A percentile compares a stretch with the other conserved stretches of the same genome.
Conservation (phyloP, 768 basidiomycete species). For the Pholiota microspora region DNA sequence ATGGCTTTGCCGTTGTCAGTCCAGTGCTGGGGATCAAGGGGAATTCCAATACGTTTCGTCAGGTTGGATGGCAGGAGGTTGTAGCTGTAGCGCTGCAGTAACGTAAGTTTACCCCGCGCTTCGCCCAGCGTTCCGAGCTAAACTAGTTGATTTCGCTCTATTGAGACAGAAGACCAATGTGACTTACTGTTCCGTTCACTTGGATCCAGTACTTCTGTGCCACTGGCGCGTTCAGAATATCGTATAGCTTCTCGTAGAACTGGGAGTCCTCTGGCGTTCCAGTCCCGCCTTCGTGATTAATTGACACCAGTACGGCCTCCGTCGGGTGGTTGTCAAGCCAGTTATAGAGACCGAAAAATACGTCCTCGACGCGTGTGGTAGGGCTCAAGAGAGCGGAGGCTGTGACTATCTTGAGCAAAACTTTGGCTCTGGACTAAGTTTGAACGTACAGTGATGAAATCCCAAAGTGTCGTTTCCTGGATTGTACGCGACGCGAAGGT, state of each 20-base stretch:
- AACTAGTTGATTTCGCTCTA: too few relatives aligned
- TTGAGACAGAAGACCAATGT: background rate
- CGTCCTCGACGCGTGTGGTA: conserved; percentile 46
- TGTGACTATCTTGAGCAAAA: conserved; percentile 9
- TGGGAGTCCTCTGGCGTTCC: conserved; percentile 41
- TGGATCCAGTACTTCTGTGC: conserved; percentile 48
- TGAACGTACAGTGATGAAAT: conserved; percentile 41
- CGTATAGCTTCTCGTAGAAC: conserved; percentile 40
- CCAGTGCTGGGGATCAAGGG: conserved; percentile 42
- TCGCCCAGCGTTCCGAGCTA: conserved; percentile 51
- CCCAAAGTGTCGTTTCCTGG: conserved; percentile 51
- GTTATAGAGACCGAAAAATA: conserved; percentile 48
- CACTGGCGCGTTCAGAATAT: conserved; percentile 34
- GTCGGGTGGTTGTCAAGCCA: conserved; percentile 53
- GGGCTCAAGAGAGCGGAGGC: conserved; percentile 41
- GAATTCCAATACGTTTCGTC: conserved; percentile 41
- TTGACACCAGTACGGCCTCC: conserved; percentile 47
- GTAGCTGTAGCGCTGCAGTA: conserved; percentile 48
- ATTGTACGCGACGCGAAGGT: conserved; percentile 46
- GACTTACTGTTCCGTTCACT: conserved; percentile 32
- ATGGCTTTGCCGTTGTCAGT: conserved; percentile 47
- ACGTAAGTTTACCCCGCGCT: conserved; percentile 49
- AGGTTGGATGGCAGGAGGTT: conserved; percentile 35
- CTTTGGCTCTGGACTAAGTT: background rate
- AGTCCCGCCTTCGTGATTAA: conserved; percentile 47